Evolutionary conservation across 768 basidiomycete species (phyloP).

Genomic region (Trametopsis cervina): DNA sequence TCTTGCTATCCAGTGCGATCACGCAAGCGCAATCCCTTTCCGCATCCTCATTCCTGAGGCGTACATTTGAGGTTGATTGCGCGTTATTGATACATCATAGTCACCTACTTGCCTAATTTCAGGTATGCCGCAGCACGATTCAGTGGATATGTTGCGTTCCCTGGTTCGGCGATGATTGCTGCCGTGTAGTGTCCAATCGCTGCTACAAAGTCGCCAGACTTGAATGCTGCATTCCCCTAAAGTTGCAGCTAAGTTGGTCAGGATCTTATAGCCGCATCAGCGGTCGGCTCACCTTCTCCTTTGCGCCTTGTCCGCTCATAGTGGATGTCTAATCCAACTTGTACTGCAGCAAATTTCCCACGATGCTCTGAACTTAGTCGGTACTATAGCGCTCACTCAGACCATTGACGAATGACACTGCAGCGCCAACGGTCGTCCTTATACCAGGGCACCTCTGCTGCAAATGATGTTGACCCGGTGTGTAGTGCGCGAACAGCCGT

Average conservation of each 20-base stretch:
- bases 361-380: no score
- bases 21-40: conserved; percentile 73
- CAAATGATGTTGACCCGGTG: no score
- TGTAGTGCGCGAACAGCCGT: no score
- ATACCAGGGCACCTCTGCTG: no score
- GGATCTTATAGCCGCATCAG: no score
- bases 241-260: not conserved
- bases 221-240: conserved; percentile 87
- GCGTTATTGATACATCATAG: not conserved
- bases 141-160: conserved; percentile 71
- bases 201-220: conserved; percentile 64
- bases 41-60: conserved; percentile 64
- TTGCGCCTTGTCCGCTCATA: conserved; percentile 5
- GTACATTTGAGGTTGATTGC: not conserved
- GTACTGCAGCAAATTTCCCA: not conserved
- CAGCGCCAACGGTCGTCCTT: no score
- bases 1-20: conserved; percentile 45
- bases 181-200: conserved; percentile 85
- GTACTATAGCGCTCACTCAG: no score
- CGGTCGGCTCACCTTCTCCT: conserved; percentile 8
- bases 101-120: conserved; percentile 88
- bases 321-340: no score
- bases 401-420: no score
- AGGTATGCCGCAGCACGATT: conserved; percentile 92
- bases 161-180: conserved; percentile 65